Evolutionary conservation across 805 yeast genomes (phyloP), one percentile per base, ranked within the genome.

Genomic region (Kodamaea neixiangensis): DNA sequence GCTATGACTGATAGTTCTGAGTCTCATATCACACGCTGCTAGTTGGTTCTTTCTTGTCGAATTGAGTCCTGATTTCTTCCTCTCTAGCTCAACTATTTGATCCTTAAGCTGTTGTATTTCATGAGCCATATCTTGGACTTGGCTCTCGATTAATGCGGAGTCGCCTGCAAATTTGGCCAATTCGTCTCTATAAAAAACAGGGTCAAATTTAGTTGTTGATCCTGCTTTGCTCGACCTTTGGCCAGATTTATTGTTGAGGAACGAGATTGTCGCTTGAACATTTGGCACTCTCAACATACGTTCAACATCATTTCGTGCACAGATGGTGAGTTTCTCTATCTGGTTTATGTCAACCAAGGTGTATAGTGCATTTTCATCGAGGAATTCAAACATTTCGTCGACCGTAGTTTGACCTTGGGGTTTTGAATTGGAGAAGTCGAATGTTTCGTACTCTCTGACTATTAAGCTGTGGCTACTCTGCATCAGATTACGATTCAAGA

Each of bases 291-390:
- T 54, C 2, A 70, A 65, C n/a, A 65, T 54, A 0, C 54, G 49
- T 56, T 80, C 82, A 0, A 88, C 93, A 11, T 74, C 76, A 1
- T 63, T 57, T 54, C 83, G 73, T 47, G 81, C 72, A 14, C 82
- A 72, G 37, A 91, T 63, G 0, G 87, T 69, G 0, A 78, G 69
- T 9, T 77, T 73, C 60, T 92, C 96, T 43, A 88, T 77, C 41
- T 69, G 73, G 38, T 76, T 74, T 2, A 76, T 56, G 66, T 89
- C 97, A 46, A 91, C 83, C 43, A 91, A 64, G 1, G 86, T 68
- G 57, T 81, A 84, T 58, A 78, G 75, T 7, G 85, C 76, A 37
- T 78, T 77, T 39, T 79, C 81, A 52, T 83, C 73, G 0, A 75
- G 69, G 50, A 88, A 75, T 6, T 77, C 74, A 25, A 94, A 60